Evolutionary conservation across 2,329 filamentous ascomycete genomes (phyloP).

Genomic region (Alternaria conjuncta): DNA sequence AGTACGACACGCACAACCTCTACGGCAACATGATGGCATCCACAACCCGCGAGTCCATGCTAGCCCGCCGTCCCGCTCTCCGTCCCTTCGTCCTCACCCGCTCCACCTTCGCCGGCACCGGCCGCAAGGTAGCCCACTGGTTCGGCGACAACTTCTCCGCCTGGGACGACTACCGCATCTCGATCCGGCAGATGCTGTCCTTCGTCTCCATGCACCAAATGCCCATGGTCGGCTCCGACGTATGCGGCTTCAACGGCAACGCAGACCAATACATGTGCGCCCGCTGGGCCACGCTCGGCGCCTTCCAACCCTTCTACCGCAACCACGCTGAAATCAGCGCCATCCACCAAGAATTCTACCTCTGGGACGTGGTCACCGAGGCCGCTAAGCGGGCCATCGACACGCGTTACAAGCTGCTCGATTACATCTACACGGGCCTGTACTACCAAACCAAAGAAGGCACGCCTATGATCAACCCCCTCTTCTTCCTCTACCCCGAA

Average conservation of each 20-base stretch:
- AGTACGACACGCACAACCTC: conserved; percentile 80
- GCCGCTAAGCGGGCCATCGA: conserved; percentile 73
- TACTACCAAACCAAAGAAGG: conserved; percentile 66
- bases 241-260: conserved; percentile 76
- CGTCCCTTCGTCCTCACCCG: conserved; percentile 77
- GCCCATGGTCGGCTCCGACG: conserved; percentile 63
- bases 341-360: conserved; percentile 75
- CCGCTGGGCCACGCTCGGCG: conserved; percentile 76
- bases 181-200: conserved; percentile 53
- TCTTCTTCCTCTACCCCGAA: conserved; percentile 74
- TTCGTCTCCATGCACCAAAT: conserved; percentile 57
- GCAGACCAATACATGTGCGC: conserved; percentile 73
- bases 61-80: conserved; percentile 65
- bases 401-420: conserved; percentile 76
- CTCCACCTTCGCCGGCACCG: conserved; percentile 76
- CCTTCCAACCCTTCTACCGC: conserved; percentile 77
- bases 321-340: conserved; percentile 68
- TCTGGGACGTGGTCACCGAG: conserved; percentile 67
- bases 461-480: conserved; percentile 69
- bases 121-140: conserved; percentile 65
- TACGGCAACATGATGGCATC: conserved; percentile 79
- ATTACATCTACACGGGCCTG: conserved; percentile 79
- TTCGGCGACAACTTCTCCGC: conserved; percentile 61
- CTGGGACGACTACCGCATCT: conserved; percentile 55
- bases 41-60: conserved; percentile 70